phyloP scores from a whole-genome alignment of 2,329 filamentous ascomycete species.

The Colletotrichum sp. region DNA sequence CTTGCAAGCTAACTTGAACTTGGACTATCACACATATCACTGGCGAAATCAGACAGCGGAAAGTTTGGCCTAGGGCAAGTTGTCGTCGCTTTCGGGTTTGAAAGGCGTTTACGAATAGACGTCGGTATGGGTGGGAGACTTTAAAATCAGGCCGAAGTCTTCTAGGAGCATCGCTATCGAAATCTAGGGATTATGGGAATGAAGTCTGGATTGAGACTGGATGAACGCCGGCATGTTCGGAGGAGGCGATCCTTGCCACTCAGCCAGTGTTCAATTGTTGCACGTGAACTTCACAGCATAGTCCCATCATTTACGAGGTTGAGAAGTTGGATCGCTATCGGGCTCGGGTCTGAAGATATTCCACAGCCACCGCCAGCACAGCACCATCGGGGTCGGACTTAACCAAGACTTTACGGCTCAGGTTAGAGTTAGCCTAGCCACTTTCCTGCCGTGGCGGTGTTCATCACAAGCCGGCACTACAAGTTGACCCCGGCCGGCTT shows the following conservation, averaged over 20 bases:
- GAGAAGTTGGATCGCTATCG: not conserved
- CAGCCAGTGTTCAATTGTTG: rapidly evolving
- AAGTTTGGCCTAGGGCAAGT: no score
- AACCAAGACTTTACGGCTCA: not conserved
- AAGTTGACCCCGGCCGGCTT: not conserved
- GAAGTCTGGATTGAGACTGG: no score
- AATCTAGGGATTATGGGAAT: no score
- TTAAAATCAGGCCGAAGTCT: rapidly evolving
- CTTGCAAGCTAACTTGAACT: not conserved
- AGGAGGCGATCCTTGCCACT: not conserved
- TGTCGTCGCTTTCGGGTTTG: no score
- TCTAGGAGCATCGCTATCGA: no score
- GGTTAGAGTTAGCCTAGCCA: not conserved
- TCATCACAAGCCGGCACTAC: not conserved
- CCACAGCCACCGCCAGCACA: not conserved
- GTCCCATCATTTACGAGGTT: rapidly evolving
- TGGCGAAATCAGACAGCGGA: not conserved
- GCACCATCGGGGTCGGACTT: not conserved
- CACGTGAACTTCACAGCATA: not conserved
- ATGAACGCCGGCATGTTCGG: not conserved
- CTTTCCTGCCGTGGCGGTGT: not conserved
- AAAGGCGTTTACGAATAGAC: rapidly evolving
- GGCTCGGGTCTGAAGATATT: not conserved
- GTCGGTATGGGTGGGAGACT: not conserved
- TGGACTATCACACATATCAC: not conserved